Base-by-base conservation (phyloP, 805 yeast genomes). In the Pichia occidentalis region DNA sequence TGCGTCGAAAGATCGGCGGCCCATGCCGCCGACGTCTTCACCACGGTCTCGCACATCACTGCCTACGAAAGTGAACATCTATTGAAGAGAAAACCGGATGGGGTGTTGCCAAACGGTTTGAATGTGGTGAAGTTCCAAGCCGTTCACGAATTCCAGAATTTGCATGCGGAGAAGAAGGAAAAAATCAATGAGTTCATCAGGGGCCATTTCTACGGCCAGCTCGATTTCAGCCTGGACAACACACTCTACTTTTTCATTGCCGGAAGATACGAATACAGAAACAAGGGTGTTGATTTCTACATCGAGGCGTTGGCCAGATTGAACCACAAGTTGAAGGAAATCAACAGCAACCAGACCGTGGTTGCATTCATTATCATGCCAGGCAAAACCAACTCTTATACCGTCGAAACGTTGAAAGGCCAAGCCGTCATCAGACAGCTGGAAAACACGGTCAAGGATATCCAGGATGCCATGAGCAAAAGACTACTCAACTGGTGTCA, bases 341-440 rank as follows among this genome's bases (percentile, higher is more conserved):
- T 76, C 5, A 85, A 85, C 29, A 83, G 95, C 5, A 85, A 82
- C 51, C 83, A 80, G 70, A 90, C 97, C 0, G 92, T 90, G 16
- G 97, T 90, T 30, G 97, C 97, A 9, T 90, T 90, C 57, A 86
- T 90, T 54, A 90, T 90, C 61, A 92, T 92, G 97, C 98, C 98
- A 3, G 97, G 97, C 13, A 77, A 80, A 36, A 88, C 95, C 40
- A 80, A 84, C 52, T 88, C 97, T 0, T 90, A 86, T 62, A 92
- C 97, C 2, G 95, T 87, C 23, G 97, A 90, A 59, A 92, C 97
- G 5, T 72, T 90, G 51, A 85, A 82, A 64, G 95, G 96, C 31
- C 98, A 92, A 64, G 97, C 97, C 1, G 97, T 88, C 32, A 82
- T 88, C 49, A 82, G 82, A 58, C 94, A 95, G 38, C 72, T 90